Evolutionary conservation across 108 stramenopile genomes (phyloP).

Genomic region (Skeletonema grethae): DNA sequence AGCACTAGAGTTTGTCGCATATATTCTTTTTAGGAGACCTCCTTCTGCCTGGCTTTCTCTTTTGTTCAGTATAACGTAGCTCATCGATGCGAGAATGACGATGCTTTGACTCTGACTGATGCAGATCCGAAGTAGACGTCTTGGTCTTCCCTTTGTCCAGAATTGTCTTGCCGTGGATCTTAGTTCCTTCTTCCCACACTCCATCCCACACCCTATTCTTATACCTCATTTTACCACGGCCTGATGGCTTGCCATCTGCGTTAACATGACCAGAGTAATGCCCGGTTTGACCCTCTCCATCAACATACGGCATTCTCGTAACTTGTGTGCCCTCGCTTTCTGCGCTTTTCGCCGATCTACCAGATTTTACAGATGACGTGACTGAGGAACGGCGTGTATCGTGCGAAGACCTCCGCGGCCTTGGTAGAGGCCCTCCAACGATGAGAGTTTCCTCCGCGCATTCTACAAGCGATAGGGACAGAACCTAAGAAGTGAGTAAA

Average conservation of each 20-base stretch:
- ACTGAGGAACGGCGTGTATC: neutral
- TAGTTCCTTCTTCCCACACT: conserved; percentile 35
- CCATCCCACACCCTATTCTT: conserved; percentile 27
- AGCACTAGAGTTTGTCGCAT: neutral
- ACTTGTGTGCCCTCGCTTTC: conserved; percentile 15
- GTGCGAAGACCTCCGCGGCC: neutral
- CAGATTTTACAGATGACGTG: neutral
- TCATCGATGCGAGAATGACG: neutral
- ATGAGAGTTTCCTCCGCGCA: conserved; percentile 24
- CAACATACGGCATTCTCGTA: conserved; percentile 22
- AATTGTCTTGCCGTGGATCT: conserved; percentile 35
- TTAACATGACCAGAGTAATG: conserved; percentile 35
- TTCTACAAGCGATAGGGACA: neutral
- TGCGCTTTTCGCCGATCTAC: neutral
- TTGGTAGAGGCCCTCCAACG: conserved; percentile 11
- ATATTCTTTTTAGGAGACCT: neutral
- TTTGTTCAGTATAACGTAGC: neutral
- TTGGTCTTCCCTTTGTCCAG: neutral
- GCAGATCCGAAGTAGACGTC: neutral
- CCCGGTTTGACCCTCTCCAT: conserved; percentile 22
- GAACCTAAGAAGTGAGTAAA: neutral
- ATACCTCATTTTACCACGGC: conserved; percentile 33
- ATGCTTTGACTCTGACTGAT: neutral
- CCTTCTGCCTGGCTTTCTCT: neutral
- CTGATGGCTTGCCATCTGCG: conserved; percentile 24